phyloP scores from a whole-genome alignment of 768 basidiomycete genomes.

The Psilocybe cubensis region DNA sequence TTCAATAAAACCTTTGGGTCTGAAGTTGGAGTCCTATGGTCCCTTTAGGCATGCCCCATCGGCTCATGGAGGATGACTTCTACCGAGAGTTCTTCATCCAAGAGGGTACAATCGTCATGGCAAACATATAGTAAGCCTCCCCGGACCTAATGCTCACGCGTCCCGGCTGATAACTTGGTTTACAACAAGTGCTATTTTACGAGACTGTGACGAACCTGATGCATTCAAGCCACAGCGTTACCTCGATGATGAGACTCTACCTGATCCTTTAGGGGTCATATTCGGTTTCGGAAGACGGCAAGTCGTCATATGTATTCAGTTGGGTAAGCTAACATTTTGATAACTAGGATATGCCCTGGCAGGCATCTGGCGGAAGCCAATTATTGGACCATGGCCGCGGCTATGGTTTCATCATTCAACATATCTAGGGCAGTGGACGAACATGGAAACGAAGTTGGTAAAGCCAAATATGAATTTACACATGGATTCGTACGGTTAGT shows the following conservation, averaged over 20 bases:
- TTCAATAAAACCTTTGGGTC: slow-evolving; percentile 1
- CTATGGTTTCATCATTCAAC: slow-evolving; percentile 48
- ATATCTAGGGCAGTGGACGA: slow-evolving; percentile 44
- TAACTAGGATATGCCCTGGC: slow-evolving; percentile 54
- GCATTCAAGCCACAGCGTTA: slow-evolving; percentile 56
- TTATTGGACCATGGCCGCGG: slow-evolving; percentile 49
- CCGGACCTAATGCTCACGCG: background rate
- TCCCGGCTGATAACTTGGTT: background rate
- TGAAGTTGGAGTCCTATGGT: slow-evolving; percentile 51
- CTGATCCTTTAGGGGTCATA: slow-evolving; percentile 50
- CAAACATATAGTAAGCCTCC: slow-evolving; percentile 45
- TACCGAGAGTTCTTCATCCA: slow-evolving; percentile 52
- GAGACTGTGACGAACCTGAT: slow-evolving; percentile 48
- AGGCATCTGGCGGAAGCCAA: slow-evolving; percentile 52
- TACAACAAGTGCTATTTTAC: slow-evolving; percentile 40
- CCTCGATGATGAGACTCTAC: slow-evolving; percentile 37
- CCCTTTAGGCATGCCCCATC: slow-evolving; percentile 55
- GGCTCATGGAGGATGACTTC: slow-evolving; percentile 52
- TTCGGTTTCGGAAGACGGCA: slow-evolving; percentile 65
- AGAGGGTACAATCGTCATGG: slow-evolving; percentile 44
- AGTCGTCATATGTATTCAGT: slow-evolving; percentile 11
- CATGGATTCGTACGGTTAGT: slow-evolving; percentile 52
- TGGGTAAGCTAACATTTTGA: background rate
- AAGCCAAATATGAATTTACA: slow-evolving; percentile 39
- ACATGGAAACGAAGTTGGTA: slow-evolving; percentile 40